A percentile compares a stretch with the other conserved stretches of the same genome.
These are phyloP conservation scores for Vinca minor DNA, from an alignment of 257 asterid species.

Conservation along the genomic window DNA sequence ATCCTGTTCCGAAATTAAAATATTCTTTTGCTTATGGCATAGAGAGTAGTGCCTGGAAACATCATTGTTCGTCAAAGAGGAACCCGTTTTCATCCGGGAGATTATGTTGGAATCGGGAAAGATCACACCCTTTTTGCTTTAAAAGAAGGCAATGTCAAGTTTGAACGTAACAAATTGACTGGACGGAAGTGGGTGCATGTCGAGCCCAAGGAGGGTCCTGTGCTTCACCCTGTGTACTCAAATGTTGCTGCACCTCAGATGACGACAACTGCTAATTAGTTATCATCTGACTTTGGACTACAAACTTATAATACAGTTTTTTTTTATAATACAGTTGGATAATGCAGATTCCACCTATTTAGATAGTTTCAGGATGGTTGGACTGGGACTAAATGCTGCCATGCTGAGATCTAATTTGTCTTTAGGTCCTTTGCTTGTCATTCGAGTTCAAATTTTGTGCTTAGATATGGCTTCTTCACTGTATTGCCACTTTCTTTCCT, in stretches of 20 bases:
- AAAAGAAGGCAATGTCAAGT: conserved; percentile 78
- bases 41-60: conserved; percentile 88
- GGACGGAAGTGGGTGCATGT: conserved; percentile 95
- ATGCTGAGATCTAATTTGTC: not conserved
- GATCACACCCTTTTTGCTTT: conserved; percentile 87
- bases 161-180: conserved; percentile 63
- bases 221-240: conserved; percentile 60
- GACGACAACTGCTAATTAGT: conserved; percentile 42
- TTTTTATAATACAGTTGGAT: not conserved
- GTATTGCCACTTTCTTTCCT: not conserved
- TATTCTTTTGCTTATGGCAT: conserved; percentile 19
- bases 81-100: conserved; percentile 85
- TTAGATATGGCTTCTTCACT: not conserved
- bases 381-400: not conserved
- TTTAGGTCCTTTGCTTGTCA: not conserved
- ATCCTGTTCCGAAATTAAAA: not conserved
- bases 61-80: conserved; percentile 95
- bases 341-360: not conserved
- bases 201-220: conserved; percentile 77
- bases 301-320: not conserved
- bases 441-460: too few species aligned
- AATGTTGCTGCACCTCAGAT: conserved; percentile 30
- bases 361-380: not conserved
- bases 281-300: not conserved
- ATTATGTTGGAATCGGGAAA: conserved; percentile 74